phyloP scores from a whole-genome alignment of 2,329 filamentous ascomycete genomes.

The Dactylonectria macrodidyma region DNA sequence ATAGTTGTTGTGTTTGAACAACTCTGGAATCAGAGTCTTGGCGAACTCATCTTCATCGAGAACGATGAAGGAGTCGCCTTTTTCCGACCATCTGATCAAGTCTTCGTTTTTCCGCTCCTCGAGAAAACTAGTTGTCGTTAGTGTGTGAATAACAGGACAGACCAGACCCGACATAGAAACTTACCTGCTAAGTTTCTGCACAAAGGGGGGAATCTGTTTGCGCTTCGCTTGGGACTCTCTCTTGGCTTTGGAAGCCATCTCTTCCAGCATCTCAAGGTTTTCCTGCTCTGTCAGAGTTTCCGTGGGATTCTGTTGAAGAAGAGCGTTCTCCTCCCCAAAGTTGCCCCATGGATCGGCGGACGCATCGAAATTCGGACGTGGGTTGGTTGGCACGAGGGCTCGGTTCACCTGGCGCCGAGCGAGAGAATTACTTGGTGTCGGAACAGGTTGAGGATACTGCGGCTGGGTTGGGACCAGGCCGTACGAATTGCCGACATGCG shows the following conservation, averaged over 20 bases:
- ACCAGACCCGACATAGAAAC: conserved; percentile 40
- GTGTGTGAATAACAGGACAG: conserved; percentile 18
- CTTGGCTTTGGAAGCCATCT: conserved; percentile 85
- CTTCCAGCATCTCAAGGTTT: conserved; percentile 84
- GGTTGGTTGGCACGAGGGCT: conserved; percentile 62
- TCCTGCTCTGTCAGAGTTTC: conserved; percentile 68
- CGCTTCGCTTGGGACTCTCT: conserved; percentile 89
- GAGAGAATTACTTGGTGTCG: conserved; percentile 64
- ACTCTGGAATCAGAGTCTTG: conserved; percentile 94
- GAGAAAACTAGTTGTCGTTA: conserved; percentile 75
- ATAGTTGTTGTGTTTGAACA: conserved; percentile 99
- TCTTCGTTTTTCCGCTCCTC: conserved; percentile 95
- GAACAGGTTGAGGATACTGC: conserved; percentile 50
- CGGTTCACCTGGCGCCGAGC: conserved; percentile 68
- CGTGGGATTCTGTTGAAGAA: conserved; percentile 56
- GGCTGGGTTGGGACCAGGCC: conserved; percentile 56
- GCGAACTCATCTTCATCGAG: conserved; percentile 98
- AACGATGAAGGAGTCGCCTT: conserved; percentile 96
- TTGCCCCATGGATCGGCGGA: conserved; percentile 58
- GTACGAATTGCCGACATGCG: conserved; percentile 55
- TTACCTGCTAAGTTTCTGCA: conserved; percentile 97
- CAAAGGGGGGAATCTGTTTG: conserved; percentile 97
- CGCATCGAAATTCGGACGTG: conserved; percentile 56
- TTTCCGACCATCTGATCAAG: conserved; percentile 96
- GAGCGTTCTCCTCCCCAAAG: conserved; percentile 59